Percentiles rank a stretch among this genome's conserved stretches.
Conservation (phyloP, 306 rosid species). For the Vigna radiata region DNA sequence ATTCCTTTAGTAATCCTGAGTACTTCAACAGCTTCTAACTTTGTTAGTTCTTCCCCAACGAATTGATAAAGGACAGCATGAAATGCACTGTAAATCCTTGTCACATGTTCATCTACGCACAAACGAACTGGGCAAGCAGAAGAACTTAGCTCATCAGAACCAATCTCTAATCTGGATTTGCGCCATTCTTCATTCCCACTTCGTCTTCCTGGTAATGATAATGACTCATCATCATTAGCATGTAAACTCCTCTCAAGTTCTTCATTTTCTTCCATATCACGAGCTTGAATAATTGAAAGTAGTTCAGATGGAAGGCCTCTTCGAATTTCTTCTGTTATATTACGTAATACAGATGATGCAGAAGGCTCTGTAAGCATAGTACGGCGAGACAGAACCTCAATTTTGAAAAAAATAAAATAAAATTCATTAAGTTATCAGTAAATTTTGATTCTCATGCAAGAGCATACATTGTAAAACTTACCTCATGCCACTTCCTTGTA, state of each 20-base stretch:
- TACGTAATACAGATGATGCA: slow-evolving; percentile 58
- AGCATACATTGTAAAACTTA: slow-evolving; percentile 42
- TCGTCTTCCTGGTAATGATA: slow-evolving; percentile 89
- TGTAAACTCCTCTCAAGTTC: slow-evolving; percentile 60
- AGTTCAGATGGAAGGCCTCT: slow-evolving; percentile 61
- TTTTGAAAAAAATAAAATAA: slow-evolving; percentile 26
- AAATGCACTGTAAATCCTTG: slow-evolving; percentile 73
- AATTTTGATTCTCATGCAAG: slow-evolving; percentile 23
- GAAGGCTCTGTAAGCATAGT: slow-evolving; percentile 62
- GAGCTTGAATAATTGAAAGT: slow-evolving; percentile 68
- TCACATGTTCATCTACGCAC: slow-evolving; percentile 88
- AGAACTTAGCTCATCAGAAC: slow-evolving; percentile 65
- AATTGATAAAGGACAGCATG: slow-evolving; percentile 64
- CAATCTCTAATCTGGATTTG: slow-evolving; percentile 73
- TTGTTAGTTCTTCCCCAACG: slow-evolving; percentile 58
- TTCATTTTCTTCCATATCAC: slow-evolving; percentile 72
- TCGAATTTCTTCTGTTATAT: slow-evolving; percentile 68
- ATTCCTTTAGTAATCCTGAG: slow-evolving; percentile 58
- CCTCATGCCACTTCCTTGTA: slow-evolving; percentile 96
- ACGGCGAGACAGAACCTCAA: slow-evolving; percentile 83
- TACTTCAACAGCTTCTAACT: slow-evolving; percentile 61
- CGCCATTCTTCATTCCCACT: slow-evolving; percentile 97
- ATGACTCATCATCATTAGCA: slow-evolving; percentile 62
- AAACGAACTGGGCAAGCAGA: slow-evolving; percentile 74
- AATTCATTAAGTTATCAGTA: slow-evolving; percentile 31